Percentiles rank a stretch among this genome's conserved stretches.
Conservation (phyloP, 306 rosid genomes). For the Dryas octopetala region DNA sequence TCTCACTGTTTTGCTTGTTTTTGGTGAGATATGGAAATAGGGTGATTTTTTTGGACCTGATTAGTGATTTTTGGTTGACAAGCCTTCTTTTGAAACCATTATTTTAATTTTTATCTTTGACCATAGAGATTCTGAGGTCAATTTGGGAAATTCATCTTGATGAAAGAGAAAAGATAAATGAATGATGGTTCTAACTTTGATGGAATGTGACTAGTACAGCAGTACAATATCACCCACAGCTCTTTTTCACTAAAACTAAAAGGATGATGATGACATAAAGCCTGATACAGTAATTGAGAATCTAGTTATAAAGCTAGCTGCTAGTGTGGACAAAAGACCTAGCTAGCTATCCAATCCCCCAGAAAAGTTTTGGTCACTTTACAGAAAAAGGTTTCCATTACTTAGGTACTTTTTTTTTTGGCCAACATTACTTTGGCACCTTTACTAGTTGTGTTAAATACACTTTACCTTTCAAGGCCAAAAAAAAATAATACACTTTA, state of each 20-base stretch:
- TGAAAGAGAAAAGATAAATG: slow-evolving; percentile 14
- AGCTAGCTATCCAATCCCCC: not conserved
- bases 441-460: not conserved
- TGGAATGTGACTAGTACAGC: not conserved
- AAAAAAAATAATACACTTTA: too few relatives aligned
- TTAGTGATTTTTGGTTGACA: too few relatives aligned
- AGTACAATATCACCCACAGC: slow-evolving; percentile 23
- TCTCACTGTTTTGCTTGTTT: not conserved
- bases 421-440: not conserved
- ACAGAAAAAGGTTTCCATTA: not conserved
- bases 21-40: not conserved
- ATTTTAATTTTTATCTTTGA: too few relatives aligned
- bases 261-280: slow-evolving; percentile 29
- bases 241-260: slow-evolving; percentile 11
- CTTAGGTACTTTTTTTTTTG: not conserved
- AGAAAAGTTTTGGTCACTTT: slow-evolving; percentile 21
- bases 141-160: not conserved
- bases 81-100: too few relatives aligned
- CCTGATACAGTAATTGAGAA: slow-evolving; percentile 30
- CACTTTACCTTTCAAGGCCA: too few relatives aligned
- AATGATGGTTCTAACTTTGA: slow-evolving; percentile 28
- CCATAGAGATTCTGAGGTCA: not conserved
- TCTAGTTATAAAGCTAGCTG: slow-evolving; percentile 10
- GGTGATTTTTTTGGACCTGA: not conserved
- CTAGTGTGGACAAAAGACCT: not conserved